A percentile compares a stretch with the other conserved stretches of the same genome.
Evolutionary conservation across 345 rosid species (phyloP).

Genomic region (Erysimum cheiranthoides): DNA sequence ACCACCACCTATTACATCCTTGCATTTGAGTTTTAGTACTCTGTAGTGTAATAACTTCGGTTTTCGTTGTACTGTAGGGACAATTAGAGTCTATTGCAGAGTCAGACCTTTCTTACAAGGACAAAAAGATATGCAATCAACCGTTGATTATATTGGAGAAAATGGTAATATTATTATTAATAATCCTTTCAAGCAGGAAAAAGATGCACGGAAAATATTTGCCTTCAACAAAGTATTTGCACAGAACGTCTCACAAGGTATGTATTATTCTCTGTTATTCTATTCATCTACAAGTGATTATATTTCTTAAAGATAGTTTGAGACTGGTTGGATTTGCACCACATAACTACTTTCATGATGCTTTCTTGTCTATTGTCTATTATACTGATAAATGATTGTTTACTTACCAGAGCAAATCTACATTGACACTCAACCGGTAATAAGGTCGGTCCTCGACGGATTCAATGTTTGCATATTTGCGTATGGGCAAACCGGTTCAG

Average conservation of each 20-base stretch:
- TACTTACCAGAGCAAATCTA: constrained; percentile 77
- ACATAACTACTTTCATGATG: neutral
- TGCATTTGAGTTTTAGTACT: neutral
- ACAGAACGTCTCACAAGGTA: constrained; percentile 81
- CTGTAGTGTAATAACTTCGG: constrained; percentile 2
- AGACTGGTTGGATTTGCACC: constrained; percentile 8
- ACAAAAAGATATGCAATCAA: constrained; percentile 64
- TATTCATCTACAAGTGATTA: neutral
- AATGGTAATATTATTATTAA: constrained; percentile 92
- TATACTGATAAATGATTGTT: constrained; percentile 14
- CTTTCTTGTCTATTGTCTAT: constrained; percentile 15
- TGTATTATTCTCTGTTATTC: neutral
- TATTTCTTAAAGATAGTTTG: neutral
- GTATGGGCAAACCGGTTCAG: constrained; percentile 99
- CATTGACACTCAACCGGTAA: constrained; percentile 72
- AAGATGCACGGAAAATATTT: constrained; percentile 86
- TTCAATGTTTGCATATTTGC: constrained; percentile 96
- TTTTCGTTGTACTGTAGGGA: constrained; percentile 59
- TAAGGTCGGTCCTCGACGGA: constrained; percentile 94
- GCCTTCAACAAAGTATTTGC: constrained; percentile 88
- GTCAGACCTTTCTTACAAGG: constrained; percentile 87
- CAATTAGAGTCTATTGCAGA: constrained; percentile 88
- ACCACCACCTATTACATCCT: neutral
- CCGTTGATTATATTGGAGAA: constrained; percentile 91
- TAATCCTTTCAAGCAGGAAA: constrained; percentile 87